Conservation (phyloP, 1,139 yeast genomes). For the Lodderomyces oxycetoniae region DNA sequence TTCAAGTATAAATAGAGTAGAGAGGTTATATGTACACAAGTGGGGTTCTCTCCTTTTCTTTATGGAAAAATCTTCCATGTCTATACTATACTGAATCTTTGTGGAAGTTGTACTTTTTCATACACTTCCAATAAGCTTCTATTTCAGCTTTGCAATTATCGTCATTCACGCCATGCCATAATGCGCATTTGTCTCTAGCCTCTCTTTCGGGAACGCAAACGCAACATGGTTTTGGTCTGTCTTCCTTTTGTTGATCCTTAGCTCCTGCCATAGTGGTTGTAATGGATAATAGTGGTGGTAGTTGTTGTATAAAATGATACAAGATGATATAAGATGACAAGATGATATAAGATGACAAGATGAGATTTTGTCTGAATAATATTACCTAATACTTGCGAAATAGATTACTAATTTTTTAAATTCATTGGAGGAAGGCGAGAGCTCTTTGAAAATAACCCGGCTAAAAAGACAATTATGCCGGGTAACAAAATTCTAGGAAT, state of each 20-base stretch:
- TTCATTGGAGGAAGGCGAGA: too few relatives aligned
- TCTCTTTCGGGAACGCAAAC: constrained; percentile 88
- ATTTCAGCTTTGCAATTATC: constrained; percentile 77
- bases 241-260: background rate
- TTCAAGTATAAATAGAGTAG: background rate
- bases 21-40: constrained; percentile 5
- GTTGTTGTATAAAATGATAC: too few relatives aligned
- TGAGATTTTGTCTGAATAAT: too few relatives aligned
- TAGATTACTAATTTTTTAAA: too few relatives aligned
- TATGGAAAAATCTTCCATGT: constrained; percentile 6
- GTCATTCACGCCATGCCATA: constrained; percentile 76
- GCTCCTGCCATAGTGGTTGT: constrained; percentile 1
- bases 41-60: background rate
- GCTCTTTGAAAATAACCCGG: too few relatives aligned
- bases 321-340: too few relatives aligned
- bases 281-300: too few relatives aligned
- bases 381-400: too few relatives aligned
- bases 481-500: too few relatives aligned
- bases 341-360: too few relatives aligned
- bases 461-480: too few relatives aligned
- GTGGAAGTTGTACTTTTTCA: constrained; percentile 83
- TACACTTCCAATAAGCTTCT: constrained; percentile 71
- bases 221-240: constrained; percentile 91
- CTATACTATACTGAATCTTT: constrained; percentile 24
- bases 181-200: constrained; percentile 78